These are phyloP conservation scores for Corymbia maculata DNA, from an alignment of 345 rosid species.

Conservation along the genomic window DNA sequence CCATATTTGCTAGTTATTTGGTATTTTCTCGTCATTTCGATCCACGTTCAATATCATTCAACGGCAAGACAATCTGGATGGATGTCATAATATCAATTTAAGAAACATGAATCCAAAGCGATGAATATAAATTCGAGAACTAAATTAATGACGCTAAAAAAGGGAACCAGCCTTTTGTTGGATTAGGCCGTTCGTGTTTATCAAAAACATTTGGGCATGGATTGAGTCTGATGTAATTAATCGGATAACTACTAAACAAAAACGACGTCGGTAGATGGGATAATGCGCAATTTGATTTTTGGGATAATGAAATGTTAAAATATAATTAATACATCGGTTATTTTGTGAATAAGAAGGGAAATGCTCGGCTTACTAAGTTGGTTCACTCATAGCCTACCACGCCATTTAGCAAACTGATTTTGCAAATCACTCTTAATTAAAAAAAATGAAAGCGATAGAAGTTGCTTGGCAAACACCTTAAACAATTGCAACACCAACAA, in stretches of 20 bases:
- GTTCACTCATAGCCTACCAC: background rate
- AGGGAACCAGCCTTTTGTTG: background rate
- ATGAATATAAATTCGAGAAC: background rate
- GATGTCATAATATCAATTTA: too few relatives aligned
- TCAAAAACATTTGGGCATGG: background rate
- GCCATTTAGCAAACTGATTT: background rate
- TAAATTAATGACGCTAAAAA: background rate
- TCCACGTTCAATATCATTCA: background rate
- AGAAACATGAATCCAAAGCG: background rate
- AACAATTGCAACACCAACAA: background rate
- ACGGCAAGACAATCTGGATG: background rate
- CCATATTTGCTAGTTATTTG: background rate
- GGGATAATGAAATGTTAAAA: background rate
- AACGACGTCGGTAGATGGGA: background rate
- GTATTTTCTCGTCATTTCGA: background rate
- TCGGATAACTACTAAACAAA: background rate
- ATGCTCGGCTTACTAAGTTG: background rate
- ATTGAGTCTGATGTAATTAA: background rate
- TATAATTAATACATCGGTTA: background rate
- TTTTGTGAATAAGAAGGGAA: background rate
- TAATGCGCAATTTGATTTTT: background rate
- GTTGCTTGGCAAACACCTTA: background rate
- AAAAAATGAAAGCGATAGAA: background rate
- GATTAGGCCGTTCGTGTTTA: background rate
- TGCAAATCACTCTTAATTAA: background rate